These are phyloP conservation scores for Agrostemma githago DNA, from an alignment of 148 eudicot species.

Conservation along the genomic window DNA sequence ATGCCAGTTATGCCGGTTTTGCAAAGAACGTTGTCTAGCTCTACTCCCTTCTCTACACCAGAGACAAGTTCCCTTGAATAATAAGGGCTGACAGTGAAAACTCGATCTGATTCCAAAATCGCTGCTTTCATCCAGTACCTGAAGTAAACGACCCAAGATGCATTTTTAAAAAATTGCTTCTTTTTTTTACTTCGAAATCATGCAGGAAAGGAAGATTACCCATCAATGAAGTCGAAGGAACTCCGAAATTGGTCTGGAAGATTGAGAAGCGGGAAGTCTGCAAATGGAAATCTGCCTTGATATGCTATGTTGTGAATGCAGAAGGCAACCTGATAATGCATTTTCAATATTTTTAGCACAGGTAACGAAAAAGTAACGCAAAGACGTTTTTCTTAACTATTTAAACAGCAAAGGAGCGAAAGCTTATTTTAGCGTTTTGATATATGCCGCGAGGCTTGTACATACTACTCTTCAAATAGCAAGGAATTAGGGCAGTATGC, in stretches of 20 bases:
- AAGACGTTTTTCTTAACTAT: too few species aligned
- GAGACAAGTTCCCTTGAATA: conserved; percentile 77
- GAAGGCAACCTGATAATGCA: conserved; percentile 61
- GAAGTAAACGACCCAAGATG: conserved; percentile 9
- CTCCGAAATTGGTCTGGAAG: conserved; percentile 65
- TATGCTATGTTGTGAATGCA: conserved; percentile 99
- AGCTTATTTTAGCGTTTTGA: conserved; percentile 59
- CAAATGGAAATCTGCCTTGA: conserved; percentile 79
- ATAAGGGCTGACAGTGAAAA: conserved; percentile 84
- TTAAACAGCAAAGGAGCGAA: neutral
- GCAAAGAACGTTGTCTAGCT: conserved; percentile 53
- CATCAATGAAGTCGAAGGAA: conserved; percentile 84
- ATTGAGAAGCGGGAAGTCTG: conserved; percentile 72
- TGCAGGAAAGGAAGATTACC: conserved; percentile 33
- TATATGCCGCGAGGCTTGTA: conserved; percentile 70
- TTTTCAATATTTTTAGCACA: too few species aligned
- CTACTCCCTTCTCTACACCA: conserved; percentile 67
- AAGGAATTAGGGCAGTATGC: conserved; percentile 90
- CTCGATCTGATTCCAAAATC: conserved; percentile 61
- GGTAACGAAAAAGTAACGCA: too few species aligned
- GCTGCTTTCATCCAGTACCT: conserved; percentile 98
- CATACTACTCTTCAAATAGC: conserved; percentile 76
- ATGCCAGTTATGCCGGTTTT: conserved; percentile 53
- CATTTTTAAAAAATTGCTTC: neutral
- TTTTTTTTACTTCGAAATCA: too few species aligned